Evolutionary conservation across 192 early-diverging fungal species (phyloP).

Genomic region (Helicostylum pulchrum): DNA sequence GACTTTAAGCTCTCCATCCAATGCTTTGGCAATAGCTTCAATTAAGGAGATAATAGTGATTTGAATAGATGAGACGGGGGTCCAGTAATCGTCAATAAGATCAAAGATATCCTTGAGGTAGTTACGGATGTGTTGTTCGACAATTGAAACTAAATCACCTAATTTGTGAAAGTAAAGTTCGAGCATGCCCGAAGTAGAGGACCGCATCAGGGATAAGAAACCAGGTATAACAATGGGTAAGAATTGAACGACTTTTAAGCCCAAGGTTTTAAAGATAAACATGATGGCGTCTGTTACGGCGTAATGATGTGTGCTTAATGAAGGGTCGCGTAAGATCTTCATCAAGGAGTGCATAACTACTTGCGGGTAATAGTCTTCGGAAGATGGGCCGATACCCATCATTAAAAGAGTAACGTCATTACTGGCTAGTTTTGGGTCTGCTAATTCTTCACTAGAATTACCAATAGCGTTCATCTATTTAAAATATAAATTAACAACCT

Average conservation of each 20-base stretch:
- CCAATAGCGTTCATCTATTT: conserved; percentile 48
- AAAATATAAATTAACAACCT: neutral
- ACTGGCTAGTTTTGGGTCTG: conserved; percentile 47
- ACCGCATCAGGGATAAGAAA: conserved; percentile 81
- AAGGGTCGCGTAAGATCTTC: conserved; percentile 81
- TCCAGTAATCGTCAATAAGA: conserved; percentile 78
- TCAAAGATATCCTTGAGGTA: conserved; percentile 78
- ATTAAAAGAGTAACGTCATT: conserved; percentile 56
- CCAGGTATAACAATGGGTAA: conserved; percentile 91
- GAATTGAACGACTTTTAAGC: conserved; percentile 86
- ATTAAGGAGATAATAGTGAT: conserved; percentile 82
- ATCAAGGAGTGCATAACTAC: conserved; percentile 86
- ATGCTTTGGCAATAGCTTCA: conserved; percentile 78
- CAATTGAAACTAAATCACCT: conserved; percentile 75
- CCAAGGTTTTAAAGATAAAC: conserved; percentile 88
- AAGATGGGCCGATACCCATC: conserved; percentile 71
- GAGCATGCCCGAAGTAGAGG: conserved; percentile 71
- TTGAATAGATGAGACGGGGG: conserved; percentile 63
- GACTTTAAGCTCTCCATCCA: conserved; percentile 86
- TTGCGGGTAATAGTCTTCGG: conserved; percentile 89
- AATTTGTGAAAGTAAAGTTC: conserved; percentile 92
- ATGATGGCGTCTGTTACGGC: conserved; percentile 88
- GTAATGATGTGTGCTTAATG: conserved; percentile 77
- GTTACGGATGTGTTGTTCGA: conserved; percentile 86
- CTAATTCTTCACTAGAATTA: conserved; percentile 45